Conservation (phyloP, 176 grass and related monocot genomes). For the Cenchrus purpureus region DNA sequence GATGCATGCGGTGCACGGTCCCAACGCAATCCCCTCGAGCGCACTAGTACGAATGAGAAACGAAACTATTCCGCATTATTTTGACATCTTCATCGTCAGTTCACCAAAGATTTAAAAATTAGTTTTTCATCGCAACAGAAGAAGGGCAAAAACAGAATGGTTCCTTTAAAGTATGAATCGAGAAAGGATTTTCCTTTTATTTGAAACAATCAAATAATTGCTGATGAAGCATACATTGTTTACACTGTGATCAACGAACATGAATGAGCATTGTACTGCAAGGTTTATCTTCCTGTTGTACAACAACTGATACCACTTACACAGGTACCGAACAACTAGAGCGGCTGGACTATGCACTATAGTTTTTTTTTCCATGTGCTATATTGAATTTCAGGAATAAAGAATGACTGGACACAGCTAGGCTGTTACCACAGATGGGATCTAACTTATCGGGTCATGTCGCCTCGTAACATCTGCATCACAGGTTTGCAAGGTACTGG, state of each 20-base stretch:
- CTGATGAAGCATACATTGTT: constrained; percentile 20
- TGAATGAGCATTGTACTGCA: constrained; percentile 35
- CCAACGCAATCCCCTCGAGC: no score
- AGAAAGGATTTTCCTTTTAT: background rate
- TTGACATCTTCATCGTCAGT: background rate
- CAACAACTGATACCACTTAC: constrained; percentile 37
- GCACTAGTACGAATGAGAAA: no score
- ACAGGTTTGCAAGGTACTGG: constrained; percentile 4
- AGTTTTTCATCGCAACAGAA: background rate
- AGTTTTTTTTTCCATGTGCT: constrained; percentile 35
- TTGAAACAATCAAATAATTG: constrained; percentile 28
- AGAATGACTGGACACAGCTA: constrained; percentile 31
- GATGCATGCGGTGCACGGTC: no score
- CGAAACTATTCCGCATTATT: no score
- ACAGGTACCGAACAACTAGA: constrained; percentile 38
- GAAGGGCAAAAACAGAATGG: background rate
- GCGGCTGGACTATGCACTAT: constrained; percentile 29
- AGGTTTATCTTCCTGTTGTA: constrained; percentile 6
- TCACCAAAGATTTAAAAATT: background rate
- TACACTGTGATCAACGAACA: constrained; percentile 27
- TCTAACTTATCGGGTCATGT: constrained; percentile 30
- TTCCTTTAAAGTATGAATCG: background rate
- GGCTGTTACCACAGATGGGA: constrained; percentile 23
- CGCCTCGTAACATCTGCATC: constrained; percentile 30
- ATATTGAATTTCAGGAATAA: constrained; percentile 39